These are phyloP conservation scores for Calonectria fujianensis DNA, from an alignment of 2,329 filamentous ascomycete species.

Conservation along the genomic window DNA sequence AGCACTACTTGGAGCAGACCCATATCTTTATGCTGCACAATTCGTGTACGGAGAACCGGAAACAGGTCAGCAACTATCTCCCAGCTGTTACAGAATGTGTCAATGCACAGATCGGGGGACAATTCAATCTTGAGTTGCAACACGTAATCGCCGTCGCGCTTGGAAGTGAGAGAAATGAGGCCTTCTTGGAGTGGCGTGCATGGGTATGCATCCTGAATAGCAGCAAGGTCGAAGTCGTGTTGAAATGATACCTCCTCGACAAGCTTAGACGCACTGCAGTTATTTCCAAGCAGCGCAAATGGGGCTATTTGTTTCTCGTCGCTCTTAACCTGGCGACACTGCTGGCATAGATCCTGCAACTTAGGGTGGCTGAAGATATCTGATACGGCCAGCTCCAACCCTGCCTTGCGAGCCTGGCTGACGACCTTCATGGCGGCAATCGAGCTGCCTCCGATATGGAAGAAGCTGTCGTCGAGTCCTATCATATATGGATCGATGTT, in stretches of 20 bases:
- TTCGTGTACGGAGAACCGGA: conserved; percentile 63
- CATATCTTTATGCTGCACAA: not conserved
- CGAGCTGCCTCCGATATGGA: conserved; percentile 70
- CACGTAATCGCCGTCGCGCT: conserved; percentile 43
- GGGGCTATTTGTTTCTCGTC: not conserved
- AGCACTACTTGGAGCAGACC: conserved; percentile 40
- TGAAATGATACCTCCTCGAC: not conserved
- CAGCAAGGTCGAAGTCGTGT: not conserved
- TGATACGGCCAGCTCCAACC: conserved; percentile 34
- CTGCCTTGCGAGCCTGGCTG: conserved; percentile 32
- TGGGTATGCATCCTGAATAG: conserved; percentile 59
- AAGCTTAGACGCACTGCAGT: not conserved
- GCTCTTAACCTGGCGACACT: not conserved
- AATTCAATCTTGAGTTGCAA: conserved; percentile 43
- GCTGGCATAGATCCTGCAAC: not conserved
- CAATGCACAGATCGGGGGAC: conserved; percentile 24
- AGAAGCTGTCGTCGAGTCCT: conserved; percentile 68
- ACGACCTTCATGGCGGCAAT: conserved; percentile 69
- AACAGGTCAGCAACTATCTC: conserved; percentile 4
- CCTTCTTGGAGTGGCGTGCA: conserved; percentile 61
- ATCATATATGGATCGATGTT: conserved; percentile 58
- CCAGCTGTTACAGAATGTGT: conserved; percentile 41
- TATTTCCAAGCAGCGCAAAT: not conserved
- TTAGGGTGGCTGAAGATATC: conserved; percentile 42
- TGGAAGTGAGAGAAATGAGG: conserved; percentile 57